Conservation (phyloP, 257 asterid species). For the Solanum tarapatanum region DNA sequence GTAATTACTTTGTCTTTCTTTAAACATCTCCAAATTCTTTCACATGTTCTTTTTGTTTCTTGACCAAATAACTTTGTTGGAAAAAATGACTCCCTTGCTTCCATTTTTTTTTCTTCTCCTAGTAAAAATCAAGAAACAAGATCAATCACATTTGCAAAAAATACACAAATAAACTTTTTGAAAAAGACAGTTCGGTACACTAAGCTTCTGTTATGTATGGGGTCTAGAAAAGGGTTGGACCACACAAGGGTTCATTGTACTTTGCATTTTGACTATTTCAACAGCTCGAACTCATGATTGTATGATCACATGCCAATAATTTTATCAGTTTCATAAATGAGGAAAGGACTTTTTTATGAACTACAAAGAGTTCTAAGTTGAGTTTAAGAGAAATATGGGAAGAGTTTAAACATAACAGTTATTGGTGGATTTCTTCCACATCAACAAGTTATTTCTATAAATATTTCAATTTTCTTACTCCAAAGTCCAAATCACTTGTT, state of each 20-base stretch:
- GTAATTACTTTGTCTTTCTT: neutral
- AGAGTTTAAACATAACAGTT: neutral
- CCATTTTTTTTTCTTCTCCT: neutral
- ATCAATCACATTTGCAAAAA: neutral
- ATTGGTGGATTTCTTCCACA: neutral
- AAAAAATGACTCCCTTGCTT: constrained; percentile 3
- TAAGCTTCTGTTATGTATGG: neutral
- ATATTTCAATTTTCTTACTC: neutral
- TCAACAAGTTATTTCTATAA: neutral
- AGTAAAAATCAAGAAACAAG: neutral
- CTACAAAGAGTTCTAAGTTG: neutral
- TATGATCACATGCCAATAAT: neutral
- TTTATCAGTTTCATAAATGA: neutral
- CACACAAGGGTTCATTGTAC: neutral
- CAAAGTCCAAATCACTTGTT: neutral
- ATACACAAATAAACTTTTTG: no score
- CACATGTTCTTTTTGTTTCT: constrained; percentile 3
- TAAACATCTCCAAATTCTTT: constrained; percentile 9
- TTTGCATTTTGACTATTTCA: neutral
- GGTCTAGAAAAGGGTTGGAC: neutral
- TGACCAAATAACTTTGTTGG: constrained; percentile 11
- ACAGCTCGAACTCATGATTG: accelerated
- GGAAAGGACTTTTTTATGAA: neutral
- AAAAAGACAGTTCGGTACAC: neutral
- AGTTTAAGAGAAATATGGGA: neutral